Evolutionary conservation across 2,329 filamentous ascomycete species (phyloP).

Genomic region (Fusarium sp.): DNA sequence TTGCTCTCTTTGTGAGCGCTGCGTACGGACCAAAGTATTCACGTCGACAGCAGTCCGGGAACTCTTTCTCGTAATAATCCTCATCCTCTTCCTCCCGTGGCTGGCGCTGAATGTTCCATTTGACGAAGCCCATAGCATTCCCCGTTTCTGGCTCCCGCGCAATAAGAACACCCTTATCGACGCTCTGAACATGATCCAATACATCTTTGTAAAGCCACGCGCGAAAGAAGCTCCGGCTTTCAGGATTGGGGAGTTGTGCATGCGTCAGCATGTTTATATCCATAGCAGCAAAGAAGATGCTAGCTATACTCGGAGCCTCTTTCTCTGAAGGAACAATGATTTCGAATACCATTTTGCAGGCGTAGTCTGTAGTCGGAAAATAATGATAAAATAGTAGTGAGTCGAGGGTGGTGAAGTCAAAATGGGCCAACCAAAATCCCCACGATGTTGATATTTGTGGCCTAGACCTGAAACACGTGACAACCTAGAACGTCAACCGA

Average conservation of each 20-base stretch:
- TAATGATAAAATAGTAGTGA: background rate
- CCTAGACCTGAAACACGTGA: slow-evolving; percentile 24
- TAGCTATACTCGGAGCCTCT: slow-evolving; percentile 41
- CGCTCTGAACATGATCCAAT: slow-evolving; percentile 42
- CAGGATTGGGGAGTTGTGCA: slow-evolving; percentile 51
- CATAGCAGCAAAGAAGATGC: slow-evolving; percentile 53
- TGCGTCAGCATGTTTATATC: slow-evolving; percentile 51
- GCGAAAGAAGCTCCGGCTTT: slow-evolving; percentile 44
- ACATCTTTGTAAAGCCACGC: slow-evolving; percentile 47
- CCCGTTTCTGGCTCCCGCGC: slow-evolving; percentile 46
- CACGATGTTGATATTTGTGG: slow-evolving; percentile 20
- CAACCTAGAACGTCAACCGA: background rate
- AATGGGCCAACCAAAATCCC: slow-evolving; percentile 28
- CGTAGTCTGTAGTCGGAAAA: background rate
- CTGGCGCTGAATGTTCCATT: slow-evolving; percentile 48
- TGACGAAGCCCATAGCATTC: slow-evolving; percentile 48
- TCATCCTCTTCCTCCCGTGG: slow-evolving; percentile 22
- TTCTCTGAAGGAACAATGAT: slow-evolving; percentile 40
- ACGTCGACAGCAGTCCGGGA: slow-evolving; percentile 44
- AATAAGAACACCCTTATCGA: slow-evolving; percentile 47
- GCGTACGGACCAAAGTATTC: slow-evolving; percentile 50
- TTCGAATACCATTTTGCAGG: slow-evolving; percentile 43
- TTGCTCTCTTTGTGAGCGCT: slow-evolving; percentile 45
- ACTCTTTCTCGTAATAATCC: slow-evolving; percentile 38
- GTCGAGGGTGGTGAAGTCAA: slow-evolving; percentile 6